phyloP scores from a whole-genome alignment of 352 stramenopile genomes.

The Phytopythium cucurbitacearum region DNA sequence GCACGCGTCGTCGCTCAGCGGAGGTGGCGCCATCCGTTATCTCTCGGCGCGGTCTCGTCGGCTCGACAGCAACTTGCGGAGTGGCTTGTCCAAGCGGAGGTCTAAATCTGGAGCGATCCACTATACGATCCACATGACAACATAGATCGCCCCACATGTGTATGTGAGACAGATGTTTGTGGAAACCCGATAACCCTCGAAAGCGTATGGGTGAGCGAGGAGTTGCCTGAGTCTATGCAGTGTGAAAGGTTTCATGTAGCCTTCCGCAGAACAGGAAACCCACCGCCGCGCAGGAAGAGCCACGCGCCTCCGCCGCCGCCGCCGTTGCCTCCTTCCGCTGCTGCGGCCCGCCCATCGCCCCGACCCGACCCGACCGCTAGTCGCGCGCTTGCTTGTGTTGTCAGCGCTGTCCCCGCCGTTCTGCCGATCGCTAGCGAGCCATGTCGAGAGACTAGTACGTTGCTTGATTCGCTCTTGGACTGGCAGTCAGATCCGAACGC shows the following conservation, averaged over 20 bases:
- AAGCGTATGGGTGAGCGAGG: no score
- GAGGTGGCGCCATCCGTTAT: slow-evolving; percentile 5
- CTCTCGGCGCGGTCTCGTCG: not conserved
- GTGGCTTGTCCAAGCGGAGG: not conserved
- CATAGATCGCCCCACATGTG: not conserved
- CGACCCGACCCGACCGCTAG: not conserved
- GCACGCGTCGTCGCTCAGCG: slow-evolving; percentile 66
- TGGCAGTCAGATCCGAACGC: slow-evolving; percentile 1
- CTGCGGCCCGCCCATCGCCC: not conserved
- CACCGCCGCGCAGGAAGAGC: no score
- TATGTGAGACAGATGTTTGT: no score
- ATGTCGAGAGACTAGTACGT: slow-evolving; percentile 84
- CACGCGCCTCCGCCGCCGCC: not conserved
- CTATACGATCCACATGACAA: not conserved
- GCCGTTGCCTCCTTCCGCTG: not conserved
- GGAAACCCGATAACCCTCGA: no score
- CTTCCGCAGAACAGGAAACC: no score
- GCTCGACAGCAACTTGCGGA: not conserved
- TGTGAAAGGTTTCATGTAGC: no score
- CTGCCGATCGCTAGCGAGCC: slow-evolving; percentile 7
- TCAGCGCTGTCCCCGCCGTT: not conserved
- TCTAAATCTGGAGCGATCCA: not conserved
- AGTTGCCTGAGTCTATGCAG: no score
- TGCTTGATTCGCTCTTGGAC: slow-evolving; percentile 2
- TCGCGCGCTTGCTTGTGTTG: not conserved